Evolutionary conservation across 1,284 basidiomycete genomes (phyloP), one percentile per base, ranked within the genome.

Genomic region (Puccinia hordei): DNA sequence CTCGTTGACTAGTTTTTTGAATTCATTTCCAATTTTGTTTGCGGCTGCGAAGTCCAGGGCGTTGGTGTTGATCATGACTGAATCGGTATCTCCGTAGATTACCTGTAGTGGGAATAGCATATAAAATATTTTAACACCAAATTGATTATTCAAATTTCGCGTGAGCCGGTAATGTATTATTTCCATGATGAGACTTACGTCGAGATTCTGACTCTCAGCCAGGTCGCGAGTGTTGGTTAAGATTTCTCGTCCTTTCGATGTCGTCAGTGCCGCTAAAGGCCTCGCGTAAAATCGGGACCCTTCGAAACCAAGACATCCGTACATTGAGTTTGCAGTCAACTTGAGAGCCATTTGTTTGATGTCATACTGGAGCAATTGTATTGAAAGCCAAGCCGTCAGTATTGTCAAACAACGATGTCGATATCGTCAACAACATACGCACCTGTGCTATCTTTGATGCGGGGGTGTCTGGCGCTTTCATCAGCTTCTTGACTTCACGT

Each of bases 281-380:
- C 93, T 90, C n/a, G 96, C 97, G 83, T 95, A 98, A 88, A 99
- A 99, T 68, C 97, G 89, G 24, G 95, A 98, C 82, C 95, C 93
- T 85, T 96, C 94, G 85, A 98, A 99, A 76, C 97, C 97, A 41
- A 99, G 91, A 89, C 97, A 99, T 30, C 97, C 97, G 86, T 99
- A 99, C 96, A 99, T 99, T 88, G 93, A 96, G 88, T 99, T 99
- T 81, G 97, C 97, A 0, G 96, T 99, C 73, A 99, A 91, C 87
- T 99, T 99, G 81, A 99, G 88, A 6, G 97, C 97, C 85, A 93
- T 91, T 85, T 99, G 97, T 86, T 95, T 96, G 87, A 99, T 98
- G 84, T 99, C 94, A 85, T 92, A 95, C 92, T 95, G 83, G 12
- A 27, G 46, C 22, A 55, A 78, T 59, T 30, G 35, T 33, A 38